Percentiles rank a stretch among this genome's conserved stretches.
phyloP scores from a whole-genome alignment of 2,329 filamentous ascomycete species.

The Xylaria polymorpha region DNA sequence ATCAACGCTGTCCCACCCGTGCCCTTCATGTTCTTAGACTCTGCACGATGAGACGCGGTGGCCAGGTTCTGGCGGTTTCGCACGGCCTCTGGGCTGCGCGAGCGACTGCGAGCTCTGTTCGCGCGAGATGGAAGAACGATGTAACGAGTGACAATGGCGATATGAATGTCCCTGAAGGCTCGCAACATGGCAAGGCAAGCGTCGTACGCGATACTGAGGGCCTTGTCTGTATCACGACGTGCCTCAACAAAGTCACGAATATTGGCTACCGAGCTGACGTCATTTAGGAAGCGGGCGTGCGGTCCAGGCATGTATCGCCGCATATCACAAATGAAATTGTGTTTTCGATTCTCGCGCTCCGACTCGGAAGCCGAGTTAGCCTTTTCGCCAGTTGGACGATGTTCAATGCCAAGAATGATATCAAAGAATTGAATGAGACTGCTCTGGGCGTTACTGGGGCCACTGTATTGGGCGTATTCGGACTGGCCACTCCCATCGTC shows the following conservation, averaged over 20 bases:
- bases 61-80: slow-evolving; percentile 69
- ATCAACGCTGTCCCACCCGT: slow-evolving; percentile 95
- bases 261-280: slow-evolving; percentile 83
- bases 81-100: slow-evolving; percentile 65
- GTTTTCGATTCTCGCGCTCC: slow-evolving; percentile 61
- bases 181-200: slow-evolving; percentile 80
- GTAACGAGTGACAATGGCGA: slow-evolving; percentile 94
- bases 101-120: slow-evolving; percentile 71
- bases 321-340: slow-evolving; percentile 98
- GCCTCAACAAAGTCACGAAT: slow-evolving; percentile 83
- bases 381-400: slow-evolving; percentile 86
- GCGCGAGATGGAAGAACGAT: slow-evolving; percentile 90
- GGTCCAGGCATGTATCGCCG: slow-evolving; percentile 95
- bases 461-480: slow-evolving; percentile 84
- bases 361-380: slow-evolving; percentile 57
- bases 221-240: slow-evolving; percentile 66
- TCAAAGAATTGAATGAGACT: slow-evolving; percentile 98
- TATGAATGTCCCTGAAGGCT: slow-evolving; percentile 88
- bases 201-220: slow-evolving; percentile 85
- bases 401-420: slow-evolving; percentile 87
- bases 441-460: slow-evolving; percentile 96
- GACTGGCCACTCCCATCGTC: slow-evolving; percentile 78
- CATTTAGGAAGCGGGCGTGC: slow-evolving; percentile 87
- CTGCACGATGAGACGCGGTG: slow-evolving; percentile 62
- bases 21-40: slow-evolving; percentile 76